Base-by-base conservation (phyloP, 106 monocot genomes). In the Platanthera guangdongensis region DNA sequence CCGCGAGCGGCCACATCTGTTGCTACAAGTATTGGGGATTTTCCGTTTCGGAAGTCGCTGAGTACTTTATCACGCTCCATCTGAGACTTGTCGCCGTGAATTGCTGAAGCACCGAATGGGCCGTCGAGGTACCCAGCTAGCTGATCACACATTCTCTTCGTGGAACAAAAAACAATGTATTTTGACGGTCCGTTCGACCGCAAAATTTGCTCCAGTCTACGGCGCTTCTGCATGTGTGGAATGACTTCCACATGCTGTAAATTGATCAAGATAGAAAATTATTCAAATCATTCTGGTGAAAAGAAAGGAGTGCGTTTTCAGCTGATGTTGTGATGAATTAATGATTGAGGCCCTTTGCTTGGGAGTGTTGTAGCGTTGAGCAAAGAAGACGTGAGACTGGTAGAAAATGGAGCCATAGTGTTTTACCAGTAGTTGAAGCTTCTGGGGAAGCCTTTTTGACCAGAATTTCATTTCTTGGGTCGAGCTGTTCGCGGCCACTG, bases 101-200 rank as follows among this genome's bases (percentile, higher is more conserved):
- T 93, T 63, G 87, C 91, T 76, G 91, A 83, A 76, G 94, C 94
- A 74, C 94, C 87, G 70, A 89, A 94, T n/a, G 84, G 75, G 3
- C 85, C 86, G 47, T 77, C 70, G 51, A 94, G 82, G 15, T 32
- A 83, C 13, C 83, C 83, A 46, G 94, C 74, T 19, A 94, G 79
- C 74, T 89, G 90, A 79, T 94, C 91, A 47, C 94, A 94, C 94
- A 94, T 94, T 65, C 84, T 88, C 59, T 94, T 94, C 1, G 94
- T 94, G 6, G 91, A 89, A 69, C 94, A 91, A 73, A 94, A 94
- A 39, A 94, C 78, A 69, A 91, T 82, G 53, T 87, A 71, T 76
- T 87, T 94, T 12, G 94, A 88, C 76, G 94, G 94, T 54, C 91
- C 89, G 59, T 94, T 89, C 12, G 87, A 91, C 39, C 85, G 71